Evolutionary conservation across 2,329 filamentous ascomycete species (phyloP).

Genomic region (Polytolypa hystricis): DNA sequence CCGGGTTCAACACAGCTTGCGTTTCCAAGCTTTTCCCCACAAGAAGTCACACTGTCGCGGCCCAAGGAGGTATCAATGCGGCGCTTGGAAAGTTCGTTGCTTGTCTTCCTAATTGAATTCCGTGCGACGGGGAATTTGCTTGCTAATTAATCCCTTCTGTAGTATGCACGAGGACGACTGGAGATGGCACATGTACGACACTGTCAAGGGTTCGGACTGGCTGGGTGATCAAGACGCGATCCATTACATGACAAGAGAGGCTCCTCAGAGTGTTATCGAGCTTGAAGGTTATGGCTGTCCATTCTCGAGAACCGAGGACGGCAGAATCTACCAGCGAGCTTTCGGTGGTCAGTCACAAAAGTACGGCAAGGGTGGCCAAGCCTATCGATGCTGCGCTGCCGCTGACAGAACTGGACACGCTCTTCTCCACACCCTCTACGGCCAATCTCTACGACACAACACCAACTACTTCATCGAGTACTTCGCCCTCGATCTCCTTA

Average conservation of each 20-base stretch:
- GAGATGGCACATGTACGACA: slow-evolving; percentile 52
- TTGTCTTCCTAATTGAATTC: background rate
- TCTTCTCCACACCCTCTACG: slow-evolving; percentile 95
- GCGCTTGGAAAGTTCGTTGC: slow-evolving; percentile 39
- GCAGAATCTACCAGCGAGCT: slow-evolving; percentile 49
- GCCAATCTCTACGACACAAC: slow-evolving; percentile 92
- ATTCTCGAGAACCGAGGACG: slow-evolving; percentile 32
- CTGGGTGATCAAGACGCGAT: slow-evolving; percentile 50
- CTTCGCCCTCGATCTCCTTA: slow-evolving; percentile 92
- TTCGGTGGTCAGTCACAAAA: slow-evolving; percentile 96
- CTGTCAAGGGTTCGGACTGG: slow-evolving; percentile 49
- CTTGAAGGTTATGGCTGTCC: slow-evolving; percentile 46
- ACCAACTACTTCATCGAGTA: slow-evolving; percentile 99
- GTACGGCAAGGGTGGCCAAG: slow-evolving; percentile 92
- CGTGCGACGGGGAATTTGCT: background rate
- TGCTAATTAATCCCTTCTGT: slow-evolving; percentile 10
- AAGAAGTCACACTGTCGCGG: slow-evolving; percentile 54
- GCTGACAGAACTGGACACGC: slow-evolving; percentile 96
- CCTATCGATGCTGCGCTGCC: slow-evolving; percentile 92
- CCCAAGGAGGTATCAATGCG: slow-evolving; percentile 55
- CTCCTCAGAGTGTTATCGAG: slow-evolving; percentile 43
- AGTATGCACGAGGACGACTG: slow-evolving; percentile 46
- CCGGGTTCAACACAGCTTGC: slow-evolving; percentile 54
- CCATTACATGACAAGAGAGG: slow-evolving; percentile 49
- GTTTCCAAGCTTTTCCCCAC: slow-evolving; percentile 55